Percentiles rank a stretch among this genome's conserved stretches.
These are phyloP conservation scores for Setaria italica DNA, from an alignment of 202 grass and related monocot genomes.

Conservation along the genomic window DNA sequence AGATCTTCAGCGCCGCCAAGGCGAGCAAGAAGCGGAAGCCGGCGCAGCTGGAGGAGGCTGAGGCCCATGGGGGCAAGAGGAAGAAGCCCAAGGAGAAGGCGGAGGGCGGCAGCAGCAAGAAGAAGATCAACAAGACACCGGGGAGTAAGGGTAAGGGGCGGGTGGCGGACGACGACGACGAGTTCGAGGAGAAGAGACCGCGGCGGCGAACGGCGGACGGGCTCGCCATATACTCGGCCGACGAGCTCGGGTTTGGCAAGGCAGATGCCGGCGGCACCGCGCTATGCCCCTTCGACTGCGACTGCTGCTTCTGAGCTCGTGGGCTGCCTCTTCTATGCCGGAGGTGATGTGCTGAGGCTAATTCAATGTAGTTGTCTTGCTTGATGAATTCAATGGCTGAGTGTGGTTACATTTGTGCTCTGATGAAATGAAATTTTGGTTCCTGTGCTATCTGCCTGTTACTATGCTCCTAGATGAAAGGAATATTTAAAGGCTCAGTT, in stretches of 20 bases:
- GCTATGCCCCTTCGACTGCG: conserved; percentile 87
- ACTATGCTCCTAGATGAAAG: too few species aligned
- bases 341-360: conserved; percentile 6
- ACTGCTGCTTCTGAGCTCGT: conserved; percentile 82
- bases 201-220: conserved; percentile 73
- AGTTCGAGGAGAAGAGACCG: conserved; percentile 49
- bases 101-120: conserved; percentile 27
- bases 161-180: conserved; percentile 45
- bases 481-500: too few species aligned
- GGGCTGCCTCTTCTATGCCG: too few species aligned
- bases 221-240: conserved; percentile 73
- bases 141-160: conserved; percentile 38
- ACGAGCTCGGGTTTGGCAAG: conserved; percentile 83
- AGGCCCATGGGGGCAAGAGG: background rate
- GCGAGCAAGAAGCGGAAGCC: conserved; percentile 59
- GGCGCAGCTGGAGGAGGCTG: conserved; percentile 22
- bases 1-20: conserved; percentile 66
- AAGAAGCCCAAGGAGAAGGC: conserved; percentile 52
- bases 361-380: too few species aligned
- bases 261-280: conserved; percentile 61
- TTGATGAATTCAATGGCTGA: background rate
- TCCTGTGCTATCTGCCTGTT: background rate
- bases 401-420: background rate
- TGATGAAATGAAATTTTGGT: conserved; percentile 49
- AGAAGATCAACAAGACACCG: conserved; percentile 18